A percentile compares a stretch with the other conserved stretches of the same genome.
Evolutionary conservation across 2,329 filamentous ascomycete genomes (phyloP).

Genomic region (Cercospora sp.): DNA sequence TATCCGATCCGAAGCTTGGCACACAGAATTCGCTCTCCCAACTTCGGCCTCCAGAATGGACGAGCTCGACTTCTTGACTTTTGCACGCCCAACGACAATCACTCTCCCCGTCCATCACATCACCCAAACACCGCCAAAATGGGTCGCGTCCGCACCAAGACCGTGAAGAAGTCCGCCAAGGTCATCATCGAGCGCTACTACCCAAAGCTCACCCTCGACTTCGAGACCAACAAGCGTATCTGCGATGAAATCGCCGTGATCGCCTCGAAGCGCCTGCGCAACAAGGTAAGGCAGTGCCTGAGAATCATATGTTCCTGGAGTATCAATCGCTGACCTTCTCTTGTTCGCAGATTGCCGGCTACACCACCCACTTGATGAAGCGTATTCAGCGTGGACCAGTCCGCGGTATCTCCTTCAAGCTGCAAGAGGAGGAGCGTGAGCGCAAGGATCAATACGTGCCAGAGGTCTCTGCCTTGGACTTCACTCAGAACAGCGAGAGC

Average conservation of each 20-base stretch:
- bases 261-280: constrained; percentile 96
- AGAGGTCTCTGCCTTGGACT: constrained; percentile 97
- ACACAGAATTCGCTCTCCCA: constrained; percentile 5
- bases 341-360: constrained; percentile 77
- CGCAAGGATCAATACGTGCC: constrained; percentile 99
- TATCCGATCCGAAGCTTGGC: constrained; percentile 5
- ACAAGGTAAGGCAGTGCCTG: constrained; percentile 69
- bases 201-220: constrained; percentile 96
- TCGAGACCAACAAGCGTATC: constrained; percentile 99
- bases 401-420: constrained; percentile 99
- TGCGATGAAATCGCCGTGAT: constrained; percentile 99
- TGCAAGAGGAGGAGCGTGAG: constrained; percentile 99
- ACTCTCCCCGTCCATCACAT: constrained; percentile 13
- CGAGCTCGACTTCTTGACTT: constrained; percentile 7
- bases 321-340: not conserved
- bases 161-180: constrained; percentile 89
- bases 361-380: constrained; percentile 98
- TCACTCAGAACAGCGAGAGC: constrained; percentile 88
- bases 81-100: constrained; percentile 17
- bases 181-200: constrained; percentile 98
- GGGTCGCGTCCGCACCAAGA: constrained; percentile 62
- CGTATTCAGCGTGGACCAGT: constrained; percentile 99
- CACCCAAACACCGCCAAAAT: constrained; percentile 45
- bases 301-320: not conserved
- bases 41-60: not conserved